Evolutionary conservation across 768 basidiomycete genomes (phyloP).

Genomic region (Boletus rubropictus): DNA sequence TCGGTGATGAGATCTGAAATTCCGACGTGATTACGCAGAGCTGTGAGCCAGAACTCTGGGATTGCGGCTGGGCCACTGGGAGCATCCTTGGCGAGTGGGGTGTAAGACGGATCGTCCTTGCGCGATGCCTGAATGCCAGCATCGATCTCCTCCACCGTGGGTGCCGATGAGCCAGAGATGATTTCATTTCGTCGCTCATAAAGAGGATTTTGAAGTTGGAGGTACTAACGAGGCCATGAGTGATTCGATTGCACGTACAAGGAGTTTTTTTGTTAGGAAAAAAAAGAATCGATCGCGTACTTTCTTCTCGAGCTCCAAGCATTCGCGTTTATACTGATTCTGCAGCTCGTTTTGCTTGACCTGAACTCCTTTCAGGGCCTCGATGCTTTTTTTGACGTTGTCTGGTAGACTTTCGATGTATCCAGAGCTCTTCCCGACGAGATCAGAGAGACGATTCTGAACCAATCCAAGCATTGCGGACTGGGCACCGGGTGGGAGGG

Average conservation of each 20-base stretch:
- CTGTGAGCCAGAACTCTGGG: slow-evolving; percentile 98
- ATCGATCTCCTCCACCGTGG: slow-evolving; percentile 77
- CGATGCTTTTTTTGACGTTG: slow-evolving; percentile 77
- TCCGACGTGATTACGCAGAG: slow-evolving; percentile 84
- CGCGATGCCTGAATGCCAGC: slow-evolving; percentile 67
- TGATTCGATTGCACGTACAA: slow-evolving; percentile 11
- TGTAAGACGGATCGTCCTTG: slow-evolving; percentile 73
- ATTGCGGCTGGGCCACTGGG: slow-evolving; percentile 45
- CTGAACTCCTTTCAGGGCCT: slow-evolving; percentile 92
- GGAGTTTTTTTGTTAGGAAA: slow-evolving; percentile 8
- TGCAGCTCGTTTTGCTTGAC: slow-evolving; percentile 87
- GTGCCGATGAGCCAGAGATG: slow-evolving; percentile 68
- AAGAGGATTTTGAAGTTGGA: slow-evolving; percentile 71
- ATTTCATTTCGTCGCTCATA: slow-evolving; percentile 84
- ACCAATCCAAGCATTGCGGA: slow-evolving; percentile 80
- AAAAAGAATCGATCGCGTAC: slow-evolving; percentile 36
- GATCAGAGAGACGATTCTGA: slow-evolving; percentile 76
- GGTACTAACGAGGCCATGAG: slow-evolving; percentile 45
- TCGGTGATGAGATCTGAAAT: slow-evolving; percentile 89
- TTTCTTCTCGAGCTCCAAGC: slow-evolving; percentile 94
- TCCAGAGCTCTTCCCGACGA: slow-evolving; percentile 88
- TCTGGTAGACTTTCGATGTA: slow-evolving; percentile 87
- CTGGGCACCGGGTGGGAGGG: slow-evolving; percentile 42
- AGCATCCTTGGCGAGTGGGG: slow-evolving; percentile 50
- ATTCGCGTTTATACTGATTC: slow-evolving; percentile 88